phyloP scores from a whole-genome alignment of 2,329 filamentous ascomycete species.

The Botrytis byssoidea region DNA sequence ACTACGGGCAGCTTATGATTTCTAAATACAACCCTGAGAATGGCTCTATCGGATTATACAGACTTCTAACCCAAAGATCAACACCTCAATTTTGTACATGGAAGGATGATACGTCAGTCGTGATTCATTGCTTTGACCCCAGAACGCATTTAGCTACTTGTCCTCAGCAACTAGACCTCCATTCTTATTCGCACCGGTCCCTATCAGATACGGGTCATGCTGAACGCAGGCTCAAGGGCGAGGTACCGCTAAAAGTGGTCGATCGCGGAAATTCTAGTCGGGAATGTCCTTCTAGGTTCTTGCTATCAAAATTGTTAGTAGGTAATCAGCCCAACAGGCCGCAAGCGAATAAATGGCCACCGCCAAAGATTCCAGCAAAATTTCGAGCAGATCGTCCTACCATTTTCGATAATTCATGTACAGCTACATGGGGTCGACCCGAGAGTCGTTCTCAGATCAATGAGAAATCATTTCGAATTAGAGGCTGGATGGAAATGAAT shows the following conservation, averaged over 20 bases:
- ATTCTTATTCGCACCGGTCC: conserved; percentile 19
- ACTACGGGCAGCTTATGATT: conserved; percentile 35
- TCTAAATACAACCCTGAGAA: conserved; percentile 62
- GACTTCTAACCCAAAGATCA: conserved; percentile 65
- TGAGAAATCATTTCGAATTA: conserved; percentile 69
- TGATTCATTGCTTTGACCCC: conserved; percentile 73
- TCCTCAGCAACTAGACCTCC: conserved; percentile 41
- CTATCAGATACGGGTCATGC: conserved; percentile 1
- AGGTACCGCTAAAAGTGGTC: neutral
- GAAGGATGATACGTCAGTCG: conserved; percentile 62
- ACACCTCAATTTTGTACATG: conserved; percentile 59
- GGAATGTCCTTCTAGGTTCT: neutral
- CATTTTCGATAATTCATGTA: conserved; percentile 24
- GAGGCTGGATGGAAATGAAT: conserved; percentile 72
- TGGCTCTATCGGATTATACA: conserved; percentile 78
- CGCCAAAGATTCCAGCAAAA: conserved; percentile 62
- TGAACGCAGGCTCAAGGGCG: conserved; percentile 6
- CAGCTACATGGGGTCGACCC: neutral
- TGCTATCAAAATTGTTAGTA: conserved; percentile 4
- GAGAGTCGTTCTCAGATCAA: conserved; percentile 58
- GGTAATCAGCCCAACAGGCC: too few relatives aligned
- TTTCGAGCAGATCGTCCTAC: conserved; percentile 49
- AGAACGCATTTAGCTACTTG: conserved; percentile 62
- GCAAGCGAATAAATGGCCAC: conserved; percentile 62
- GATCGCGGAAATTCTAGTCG: neutral